A percentile compares a stretch with the other conserved stretches of the same genome.
These are phyloP conservation scores for Linderniella brevidens DNA, from an alignment of 257 asterid species.

Conservation along the genomic window DNA sequence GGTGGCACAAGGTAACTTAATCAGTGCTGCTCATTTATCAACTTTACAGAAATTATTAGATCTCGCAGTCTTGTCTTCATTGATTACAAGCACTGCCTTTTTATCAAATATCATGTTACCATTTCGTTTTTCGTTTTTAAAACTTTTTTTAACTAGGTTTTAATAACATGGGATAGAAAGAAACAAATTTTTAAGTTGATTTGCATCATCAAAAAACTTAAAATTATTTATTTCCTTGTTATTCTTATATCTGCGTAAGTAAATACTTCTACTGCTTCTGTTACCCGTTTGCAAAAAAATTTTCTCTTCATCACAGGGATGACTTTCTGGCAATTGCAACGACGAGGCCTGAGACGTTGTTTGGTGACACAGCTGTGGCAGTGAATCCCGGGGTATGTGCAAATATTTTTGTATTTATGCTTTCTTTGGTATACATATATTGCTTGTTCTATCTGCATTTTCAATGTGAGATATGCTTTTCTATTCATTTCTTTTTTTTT, in stretches of 20 bases:
- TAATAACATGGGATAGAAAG: background rate
- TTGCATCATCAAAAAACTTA: background rate
- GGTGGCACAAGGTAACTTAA: constrained; percentile 79
- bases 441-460: too few species aligned
- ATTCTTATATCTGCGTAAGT: background rate
- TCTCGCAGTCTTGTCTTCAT: background rate
- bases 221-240: background rate
- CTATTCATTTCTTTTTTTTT: background rate
- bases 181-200: background rate
- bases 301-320: constrained; percentile 32
- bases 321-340: constrained; percentile 93
- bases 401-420: constrained; percentile 5
- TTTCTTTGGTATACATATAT: background rate
- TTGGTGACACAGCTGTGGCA: constrained; percentile 93
- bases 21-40: background rate
- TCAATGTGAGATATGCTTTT: too few species aligned
- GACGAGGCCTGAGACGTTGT: constrained; percentile 95
- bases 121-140: background rate
- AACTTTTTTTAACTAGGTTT: background rate
- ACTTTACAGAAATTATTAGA: constrained; percentile 4
- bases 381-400: constrained; percentile 73
- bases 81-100: too few species aligned
- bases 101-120: too few species aligned
- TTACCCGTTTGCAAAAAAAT: background rate
- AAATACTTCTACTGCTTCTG: background rate